phyloP scores from a whole-genome alignment of 768 basidiomycete species.

The Suillus lakei region DNA sequence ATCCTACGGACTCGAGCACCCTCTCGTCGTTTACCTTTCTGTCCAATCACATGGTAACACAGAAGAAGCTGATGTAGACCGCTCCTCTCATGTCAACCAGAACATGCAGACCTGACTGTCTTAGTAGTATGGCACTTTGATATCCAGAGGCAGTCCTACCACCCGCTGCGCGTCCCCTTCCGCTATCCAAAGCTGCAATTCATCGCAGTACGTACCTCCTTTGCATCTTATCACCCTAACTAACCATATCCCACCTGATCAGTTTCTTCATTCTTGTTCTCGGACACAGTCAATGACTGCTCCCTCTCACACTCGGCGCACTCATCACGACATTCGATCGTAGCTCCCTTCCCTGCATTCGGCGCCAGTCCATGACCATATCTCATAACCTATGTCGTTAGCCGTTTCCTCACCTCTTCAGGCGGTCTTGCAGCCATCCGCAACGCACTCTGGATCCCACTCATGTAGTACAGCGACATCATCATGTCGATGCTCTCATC shows the following conservation, averaged over 20 bases:
- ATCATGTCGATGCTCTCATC: too few species aligned
- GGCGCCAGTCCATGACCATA: too few species aligned
- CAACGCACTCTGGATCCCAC: too few species aligned
- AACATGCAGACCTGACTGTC: constrained; percentile 35
- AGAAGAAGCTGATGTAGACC: constrained; percentile 23
- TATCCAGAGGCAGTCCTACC: constrained; percentile 40
- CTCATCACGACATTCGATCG: too few species aligned
- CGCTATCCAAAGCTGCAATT: constrained; percentile 57
- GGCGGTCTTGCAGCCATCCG: too few species aligned
- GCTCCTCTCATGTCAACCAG: constrained; percentile 46
- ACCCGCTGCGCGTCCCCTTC: constrained; percentile 63
- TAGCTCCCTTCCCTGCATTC: too few species aligned
- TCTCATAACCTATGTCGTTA: too few species aligned
- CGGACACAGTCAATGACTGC: constrained; percentile 72
- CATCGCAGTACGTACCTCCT: too few species aligned
- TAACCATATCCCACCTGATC: constrained; percentile 44
- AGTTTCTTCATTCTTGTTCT: constrained; percentile 74
- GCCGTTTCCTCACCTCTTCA: too few species aligned
- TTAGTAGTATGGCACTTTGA: constrained; percentile 61
- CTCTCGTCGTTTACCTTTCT: constrained; percentile 67
- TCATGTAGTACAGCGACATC: too few species aligned
- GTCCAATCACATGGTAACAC: constrained; percentile 30
- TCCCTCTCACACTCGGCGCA: constrained; percentile 74
- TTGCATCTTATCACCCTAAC: constrained; percentile 25
- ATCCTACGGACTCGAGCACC: constrained; percentile 67